A percentile compares a stretch with the other conserved stretches of the same genome.
Evolutionary conservation across 129 eudicot species (phyloP).

Genomic region (Helianthus tuberosus): DNA sequence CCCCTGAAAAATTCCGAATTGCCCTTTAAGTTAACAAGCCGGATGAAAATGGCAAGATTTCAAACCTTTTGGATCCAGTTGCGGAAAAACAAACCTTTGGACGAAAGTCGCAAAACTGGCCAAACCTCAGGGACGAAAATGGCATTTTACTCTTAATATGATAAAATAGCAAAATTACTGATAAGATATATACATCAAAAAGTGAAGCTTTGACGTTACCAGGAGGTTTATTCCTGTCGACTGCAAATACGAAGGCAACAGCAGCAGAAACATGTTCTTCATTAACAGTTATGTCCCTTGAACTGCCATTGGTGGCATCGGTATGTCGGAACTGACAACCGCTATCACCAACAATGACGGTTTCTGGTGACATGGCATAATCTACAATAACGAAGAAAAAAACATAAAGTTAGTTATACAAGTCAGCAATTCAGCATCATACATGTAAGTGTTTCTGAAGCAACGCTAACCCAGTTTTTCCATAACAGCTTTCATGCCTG

Average conservation of each 20-base stretch:
- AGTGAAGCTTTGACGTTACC: constrained; percentile 39
- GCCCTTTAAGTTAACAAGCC: too few relatives aligned
- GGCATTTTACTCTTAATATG: not conserved
- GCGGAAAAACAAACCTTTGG: too few relatives aligned
- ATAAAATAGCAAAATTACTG: not conserved
- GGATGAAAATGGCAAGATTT: too few relatives aligned
- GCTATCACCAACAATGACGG: constrained; percentile 81
- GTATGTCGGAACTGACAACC: constrained; percentile 45
- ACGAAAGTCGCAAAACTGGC: too few relatives aligned
- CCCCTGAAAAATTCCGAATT: too few relatives aligned
- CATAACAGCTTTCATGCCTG: constrained; percentile 66
- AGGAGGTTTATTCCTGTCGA: constrained; percentile 45
- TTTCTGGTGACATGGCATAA: constrained; percentile 62
- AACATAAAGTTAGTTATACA: not conserved
- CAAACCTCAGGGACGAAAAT: too few relatives aligned
- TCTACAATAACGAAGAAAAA: constrained; percentile 47
- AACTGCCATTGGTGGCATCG: not conserved
- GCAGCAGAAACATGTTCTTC: constrained; percentile 34
- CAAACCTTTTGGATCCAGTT: too few relatives aligned
- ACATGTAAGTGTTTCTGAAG: constrained; percentile 1
- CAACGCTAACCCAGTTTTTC: constrained; percentile 70
- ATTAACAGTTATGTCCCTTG: not conserved
- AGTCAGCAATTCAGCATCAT: not conserved
- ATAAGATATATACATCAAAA: not conserved
- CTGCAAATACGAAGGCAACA: constrained; percentile 72